Percentiles rank a stretch among this genome's conserved stretches.
These are phyloP conservation scores for Filobasidium uniguttulatum DNA, from an alignment of 1,284 basidiomycete species.

Conservation along the genomic window DNA sequence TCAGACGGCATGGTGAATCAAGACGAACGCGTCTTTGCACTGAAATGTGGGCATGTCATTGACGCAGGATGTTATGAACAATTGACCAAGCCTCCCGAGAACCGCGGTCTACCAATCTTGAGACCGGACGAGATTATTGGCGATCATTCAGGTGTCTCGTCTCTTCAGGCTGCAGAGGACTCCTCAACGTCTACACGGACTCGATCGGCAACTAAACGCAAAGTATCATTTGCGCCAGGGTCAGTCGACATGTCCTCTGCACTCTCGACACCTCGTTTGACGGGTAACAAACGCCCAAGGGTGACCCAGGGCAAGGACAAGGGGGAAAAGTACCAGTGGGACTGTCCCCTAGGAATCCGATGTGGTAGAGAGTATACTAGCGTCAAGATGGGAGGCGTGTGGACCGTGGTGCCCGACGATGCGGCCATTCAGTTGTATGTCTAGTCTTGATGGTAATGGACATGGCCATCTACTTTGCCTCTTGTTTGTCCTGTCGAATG, in stretches of 20 bases:
- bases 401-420: constrained; percentile 10
- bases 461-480: too few relatives aligned
- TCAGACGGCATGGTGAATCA: constrained; percentile 22
- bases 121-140: background rate
- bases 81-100: constrained; percentile 6
- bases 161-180: background rate
- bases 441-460: too few relatives aligned
- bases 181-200: background rate
- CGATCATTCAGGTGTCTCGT: background rate
- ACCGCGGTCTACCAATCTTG: constrained; percentile 1
- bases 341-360: constrained; percentile 6
- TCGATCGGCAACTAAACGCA: background rate
- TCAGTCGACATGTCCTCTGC: background rate
- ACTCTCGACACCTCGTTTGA: background rate
- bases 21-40: constrained; percentile 28
- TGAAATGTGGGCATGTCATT: constrained; percentile 35
- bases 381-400: constrained; percentile 11
- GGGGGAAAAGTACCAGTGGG: constrained; percentile 9
- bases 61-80: constrained; percentile 30
- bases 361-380: constrained; percentile 9
- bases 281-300: background rate
- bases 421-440: constrained; percentile 12
- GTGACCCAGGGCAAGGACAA: background rate
- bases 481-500: too few relatives aligned
- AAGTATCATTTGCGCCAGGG: background rate